A percentile compares a stretch with the other conserved stretches of the same genome.
phyloP scores from a whole-genome alignment of 768 basidiomycete species.

The Mycena filopes region DNA sequence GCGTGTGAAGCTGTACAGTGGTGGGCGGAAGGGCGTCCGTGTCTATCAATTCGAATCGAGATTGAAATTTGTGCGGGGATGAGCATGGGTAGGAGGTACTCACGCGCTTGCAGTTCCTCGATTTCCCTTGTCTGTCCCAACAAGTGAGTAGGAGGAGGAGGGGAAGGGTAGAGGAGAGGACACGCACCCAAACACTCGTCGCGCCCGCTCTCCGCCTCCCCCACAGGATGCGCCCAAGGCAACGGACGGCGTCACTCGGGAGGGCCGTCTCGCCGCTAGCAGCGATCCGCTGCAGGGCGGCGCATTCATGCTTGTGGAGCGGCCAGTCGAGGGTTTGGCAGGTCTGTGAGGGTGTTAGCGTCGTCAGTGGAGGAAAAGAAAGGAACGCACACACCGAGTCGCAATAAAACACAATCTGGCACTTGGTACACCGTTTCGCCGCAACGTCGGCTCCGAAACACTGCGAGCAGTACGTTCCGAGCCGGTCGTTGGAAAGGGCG shows the following conservation, averaged over 20 bases:
- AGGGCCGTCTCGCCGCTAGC: conserved; percentile 61
- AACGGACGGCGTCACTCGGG: conserved; percentile 84
- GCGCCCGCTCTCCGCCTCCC: conserved; percentile 63
- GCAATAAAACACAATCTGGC: conserved; percentile 78
- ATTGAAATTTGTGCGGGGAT: not conserved
- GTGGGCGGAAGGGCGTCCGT: conserved; percentile 59
- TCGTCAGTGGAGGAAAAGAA: conserved; percentile 9
- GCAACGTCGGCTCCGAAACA: conserved; percentile 62
- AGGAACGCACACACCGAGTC: conserved; percentile 60
- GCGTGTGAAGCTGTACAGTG: conserved; percentile 66
- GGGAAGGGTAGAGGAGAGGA: not conserved
- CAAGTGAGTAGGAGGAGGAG: not conserved
- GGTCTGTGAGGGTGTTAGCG: conserved; percentile 47
- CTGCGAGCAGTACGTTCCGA: conserved; percentile 74
- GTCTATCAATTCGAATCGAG: conserved; percentile 53
- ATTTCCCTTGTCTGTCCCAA: conserved; percentile 67
- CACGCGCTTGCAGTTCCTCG: conserved; percentile 81
- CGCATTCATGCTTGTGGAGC: conserved; percentile 83
- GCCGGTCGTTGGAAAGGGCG: conserved; percentile 70
- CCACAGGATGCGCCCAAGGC: conserved; percentile 82
- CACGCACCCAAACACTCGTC: conserved; percentile 67
- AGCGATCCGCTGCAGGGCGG: conserved; percentile 61
- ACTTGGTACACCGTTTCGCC: conserved; percentile 4
- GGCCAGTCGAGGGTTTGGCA: conserved; percentile 84
- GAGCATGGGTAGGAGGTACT: conserved; percentile 38